Percentiles rank a stretch among this genome's conserved stretches.
Conservation (phyloP, 257 asterid species). For the Knoxia roxburghii region DNA sequence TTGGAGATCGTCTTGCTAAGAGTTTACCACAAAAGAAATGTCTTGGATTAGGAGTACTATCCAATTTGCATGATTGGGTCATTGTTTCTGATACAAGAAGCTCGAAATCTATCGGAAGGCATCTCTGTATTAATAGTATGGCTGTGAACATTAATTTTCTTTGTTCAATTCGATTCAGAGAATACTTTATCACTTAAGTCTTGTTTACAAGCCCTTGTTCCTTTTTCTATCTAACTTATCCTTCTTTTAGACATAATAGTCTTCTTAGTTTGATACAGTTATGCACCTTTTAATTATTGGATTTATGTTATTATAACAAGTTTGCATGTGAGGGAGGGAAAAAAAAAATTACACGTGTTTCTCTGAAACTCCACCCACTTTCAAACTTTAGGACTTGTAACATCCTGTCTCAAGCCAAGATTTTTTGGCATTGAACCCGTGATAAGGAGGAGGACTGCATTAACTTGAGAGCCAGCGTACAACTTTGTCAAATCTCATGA, state of each 20-base stretch:
- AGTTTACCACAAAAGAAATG: neutral
- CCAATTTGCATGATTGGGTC: neutral
- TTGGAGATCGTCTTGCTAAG: neutral
- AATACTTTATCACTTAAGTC: neutral
- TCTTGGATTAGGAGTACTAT: neutral
- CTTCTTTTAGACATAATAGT: neutral
- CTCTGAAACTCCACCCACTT: too few relatives aligned
- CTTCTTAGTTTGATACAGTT: neutral
- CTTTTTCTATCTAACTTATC: too few relatives aligned
- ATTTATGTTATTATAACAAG: too few relatives aligned
- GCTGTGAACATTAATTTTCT: neutral
- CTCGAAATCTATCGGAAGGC: neutral
- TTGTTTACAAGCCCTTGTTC: neutral
- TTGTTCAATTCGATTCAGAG: neutral
- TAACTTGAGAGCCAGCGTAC: too few relatives aligned
- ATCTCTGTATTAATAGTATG: too few relatives aligned
- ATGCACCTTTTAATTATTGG: neutral
- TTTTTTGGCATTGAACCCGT: too few relatives aligned
- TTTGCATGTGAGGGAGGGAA: too few relatives aligned
- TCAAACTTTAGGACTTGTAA: too few relatives aligned
- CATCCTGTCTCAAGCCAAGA: too few relatives aligned
- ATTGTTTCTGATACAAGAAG: neutral
- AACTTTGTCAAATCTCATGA: too few relatives aligned
- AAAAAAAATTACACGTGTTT: too few relatives aligned
- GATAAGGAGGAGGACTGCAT: too few relatives aligned